Base-by-base conservation (phyloP, 2,329 filamentous ascomycete genomes). In the Neonectria magnoliae region DNA sequence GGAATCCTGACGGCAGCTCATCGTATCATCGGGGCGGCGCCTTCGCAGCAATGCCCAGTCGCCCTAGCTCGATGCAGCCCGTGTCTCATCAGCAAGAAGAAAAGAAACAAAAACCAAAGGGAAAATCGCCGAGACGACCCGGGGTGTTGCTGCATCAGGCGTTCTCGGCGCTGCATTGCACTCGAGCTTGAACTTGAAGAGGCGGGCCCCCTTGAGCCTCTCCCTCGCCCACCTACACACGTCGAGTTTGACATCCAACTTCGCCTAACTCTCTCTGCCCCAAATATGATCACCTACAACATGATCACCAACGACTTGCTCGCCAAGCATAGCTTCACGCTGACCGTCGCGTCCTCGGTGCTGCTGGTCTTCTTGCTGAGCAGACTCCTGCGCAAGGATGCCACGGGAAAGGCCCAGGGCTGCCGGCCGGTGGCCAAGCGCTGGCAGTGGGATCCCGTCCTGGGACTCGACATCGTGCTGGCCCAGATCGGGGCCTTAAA, bases 401-500 rank as follows among this genome's bases (percentile, higher is more conserved):
- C 16, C 45, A 65, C 38, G 18, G 50, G 59, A 5, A 47, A 42
- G 16, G 55, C 59, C 4, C 10, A 54, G 31, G 65, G 62, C 27
- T 68, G 65, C 42, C 33, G 56, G 20, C 59, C 62, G 14, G 62
- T 65, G 33, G 57, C 59, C 3, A 50, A 56, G 13, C 52, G 44
- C 13, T 57, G 57, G 27, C 67, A 69, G 51, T 69, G 67, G 67
- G 65, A 69, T 44, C 62, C 65, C 11, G 10, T 69, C 45, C 41
- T 68, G 56, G 69, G 68, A 5, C 36, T 71, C 20, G 69, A 71
- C 58, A 64, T 71, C 42, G 67, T 66, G 10, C 36, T 65, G 3
- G 61, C 62, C 47, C 67, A 68, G 68, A 60, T 64, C 29, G 54
- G 61, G 16, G 68, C 69, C 22, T 56, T 71, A 11, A 64, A 61